Percentiles rank a stretch among this genome's conserved stretches.
Evolutionary conservation across 257 asterid genomes (phyloP).

Genomic region (Primulina eburnea): DNA sequence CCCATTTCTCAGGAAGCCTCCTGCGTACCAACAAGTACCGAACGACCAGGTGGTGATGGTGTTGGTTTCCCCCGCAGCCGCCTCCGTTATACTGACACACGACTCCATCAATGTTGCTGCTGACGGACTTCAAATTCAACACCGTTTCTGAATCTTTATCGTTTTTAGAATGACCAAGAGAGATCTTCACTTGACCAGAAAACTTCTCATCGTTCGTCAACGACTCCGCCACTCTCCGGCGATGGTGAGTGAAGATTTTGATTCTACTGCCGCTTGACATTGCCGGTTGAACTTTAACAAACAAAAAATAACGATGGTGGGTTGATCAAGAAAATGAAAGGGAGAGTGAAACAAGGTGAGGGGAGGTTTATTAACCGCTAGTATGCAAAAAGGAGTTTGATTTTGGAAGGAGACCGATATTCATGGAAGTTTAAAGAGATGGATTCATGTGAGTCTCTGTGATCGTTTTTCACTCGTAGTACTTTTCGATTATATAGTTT

Average conservation of each 20-base stretch:
- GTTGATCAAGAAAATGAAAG: not conserved
- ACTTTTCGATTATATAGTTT: no score
- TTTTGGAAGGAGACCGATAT: not conserved
- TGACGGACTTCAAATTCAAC: not conserved
- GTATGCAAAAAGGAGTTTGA: not conserved
- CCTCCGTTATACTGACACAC: not conserved
- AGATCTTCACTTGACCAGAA: conserved; percentile 11
- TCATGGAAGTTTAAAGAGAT: not conserved
- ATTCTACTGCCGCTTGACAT: conserved; percentile 5
- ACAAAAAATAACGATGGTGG: not conserved
- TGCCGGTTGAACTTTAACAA: not conserved
- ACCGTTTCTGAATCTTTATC: conserved; percentile 20
- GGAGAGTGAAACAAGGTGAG: not conserved
- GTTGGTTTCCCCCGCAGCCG: not conserved
- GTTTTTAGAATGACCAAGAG: not conserved
- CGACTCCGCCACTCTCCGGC: conserved; percentile 33
- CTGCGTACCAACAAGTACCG: conserved; percentile 1
- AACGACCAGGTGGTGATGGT: conserved; percentile 17
- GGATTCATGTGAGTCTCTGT: no score
- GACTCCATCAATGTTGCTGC: conserved; percentile 1
- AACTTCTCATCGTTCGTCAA: conserved; percentile 21
- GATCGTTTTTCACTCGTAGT: no score
- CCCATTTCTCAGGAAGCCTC: conserved; percentile 7
- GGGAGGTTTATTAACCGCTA: not conserved
- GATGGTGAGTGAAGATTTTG: conserved; percentile 23